A percentile compares a stretch with the other conserved stretches of the same genome.
These are phyloP conservation scores for Brassica nigra DNA, from an alignment of 345 rosid genomes.

Conservation along the genomic window DNA sequence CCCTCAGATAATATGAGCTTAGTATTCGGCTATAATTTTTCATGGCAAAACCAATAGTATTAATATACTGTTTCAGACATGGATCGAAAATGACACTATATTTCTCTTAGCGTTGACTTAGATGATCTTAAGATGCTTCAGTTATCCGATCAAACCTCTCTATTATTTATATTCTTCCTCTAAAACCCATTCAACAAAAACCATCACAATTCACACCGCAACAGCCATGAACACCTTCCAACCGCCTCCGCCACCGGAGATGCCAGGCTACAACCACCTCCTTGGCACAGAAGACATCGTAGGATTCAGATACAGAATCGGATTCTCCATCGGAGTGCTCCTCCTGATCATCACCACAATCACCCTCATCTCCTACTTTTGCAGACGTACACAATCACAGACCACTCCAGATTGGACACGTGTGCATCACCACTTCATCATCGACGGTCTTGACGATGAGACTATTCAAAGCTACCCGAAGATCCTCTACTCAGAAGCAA, in stretches of 20 bases:
- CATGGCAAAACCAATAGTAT: neutral
- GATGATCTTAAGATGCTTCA: conserved; percentile 27
- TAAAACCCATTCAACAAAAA: neutral
- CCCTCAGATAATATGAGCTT: neutral
- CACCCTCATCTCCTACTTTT: conserved; percentile 53
- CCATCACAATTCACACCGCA: neutral
- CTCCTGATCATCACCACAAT: conserved; percentile 51
- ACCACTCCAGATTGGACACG: conserved; percentile 22
- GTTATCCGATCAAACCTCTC: conserved; percentile 22
- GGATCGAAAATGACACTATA: neutral
- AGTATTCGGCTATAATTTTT: neutral
- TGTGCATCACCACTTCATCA: conserved; percentile 30
- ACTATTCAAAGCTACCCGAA: conserved; percentile 73
- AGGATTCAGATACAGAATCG: conserved; percentile 53
- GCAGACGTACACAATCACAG: conserved; percentile 39
- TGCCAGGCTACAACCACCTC: conserved; percentile 30
- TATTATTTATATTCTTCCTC: conserved; percentile 17
- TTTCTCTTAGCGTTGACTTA: conserved; percentile 30
- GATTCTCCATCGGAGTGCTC: conserved; percentile 54
- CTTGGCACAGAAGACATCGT: conserved; percentile 41
- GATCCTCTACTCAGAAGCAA: conserved; percentile 68
- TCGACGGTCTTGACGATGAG: conserved; percentile 77
- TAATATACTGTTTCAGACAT: neutral
- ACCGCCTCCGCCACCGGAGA: conserved; percentile 22
- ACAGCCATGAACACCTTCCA: conserved; percentile 28